Evolutionary conservation across 1,139 yeast species (phyloP).

Genomic region (Debaryomyces coudertii): DNA sequence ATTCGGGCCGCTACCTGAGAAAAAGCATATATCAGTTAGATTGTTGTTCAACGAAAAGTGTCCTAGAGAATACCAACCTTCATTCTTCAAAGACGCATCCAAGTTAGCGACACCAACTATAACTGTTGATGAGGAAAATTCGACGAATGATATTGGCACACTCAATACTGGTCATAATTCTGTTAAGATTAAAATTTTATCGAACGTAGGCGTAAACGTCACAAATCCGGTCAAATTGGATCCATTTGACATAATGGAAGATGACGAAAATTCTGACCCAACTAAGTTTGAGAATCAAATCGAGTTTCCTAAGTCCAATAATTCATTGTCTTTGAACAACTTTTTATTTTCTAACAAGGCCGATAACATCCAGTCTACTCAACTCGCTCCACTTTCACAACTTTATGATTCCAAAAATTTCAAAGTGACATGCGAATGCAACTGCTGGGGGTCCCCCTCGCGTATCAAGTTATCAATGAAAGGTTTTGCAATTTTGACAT

Average conservation of each 20-base stretch:
- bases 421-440: constrained; percentile 7
- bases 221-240: constrained; percentile 13
- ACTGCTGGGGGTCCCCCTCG: not conserved
- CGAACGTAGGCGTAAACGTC: constrained; percentile 4
- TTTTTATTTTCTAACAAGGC: constrained; percentile 10
- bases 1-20: constrained; percentile 49
- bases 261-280: not conserved
- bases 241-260: constrained; percentile 18
- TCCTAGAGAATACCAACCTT: constrained; percentile 52
- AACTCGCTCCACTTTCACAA: constrained; percentile 5
- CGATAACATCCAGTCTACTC: constrained; percentile 9
- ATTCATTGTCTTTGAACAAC: constrained; percentile 16
- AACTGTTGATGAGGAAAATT: constrained; percentile 9
- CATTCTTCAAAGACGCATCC: constrained; percentile 23
- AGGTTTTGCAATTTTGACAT: constrained; percentile 10
- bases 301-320: constrained; percentile 2
- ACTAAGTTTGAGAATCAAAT: not conserved
- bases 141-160: constrained; percentile 12
- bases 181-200: constrained; percentile 3
- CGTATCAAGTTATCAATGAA: constrained; percentile 7
- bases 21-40: constrained; percentile 47
- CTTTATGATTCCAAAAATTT: not conserved
- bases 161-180: constrained; percentile 14
- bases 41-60: constrained; percentile 50
- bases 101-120: constrained; percentile 19